These are phyloP conservation scores for Blepharisma japonicum DNA, from an alignment of 73 alveolate genomes.

Conservation along the genomic window DNA sequence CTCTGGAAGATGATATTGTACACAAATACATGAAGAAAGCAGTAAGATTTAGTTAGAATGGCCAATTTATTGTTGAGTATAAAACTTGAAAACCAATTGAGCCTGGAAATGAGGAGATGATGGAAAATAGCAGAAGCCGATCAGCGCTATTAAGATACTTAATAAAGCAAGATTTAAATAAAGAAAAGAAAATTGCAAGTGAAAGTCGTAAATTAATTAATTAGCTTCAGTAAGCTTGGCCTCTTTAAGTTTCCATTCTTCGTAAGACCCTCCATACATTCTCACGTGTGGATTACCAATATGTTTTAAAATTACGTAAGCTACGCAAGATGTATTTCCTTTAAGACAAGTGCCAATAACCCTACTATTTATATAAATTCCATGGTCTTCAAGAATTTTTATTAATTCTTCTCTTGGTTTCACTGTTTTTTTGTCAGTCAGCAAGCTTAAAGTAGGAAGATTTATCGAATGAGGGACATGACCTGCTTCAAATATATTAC, in stretches of 20 bases:
- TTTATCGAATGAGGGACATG: background rate
- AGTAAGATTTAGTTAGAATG: conserved; percentile 4
- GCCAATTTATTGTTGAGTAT: background rate
- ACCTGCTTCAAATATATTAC: background rate
- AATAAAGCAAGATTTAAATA: background rate
- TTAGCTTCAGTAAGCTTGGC: background rate
- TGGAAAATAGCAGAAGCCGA: conserved; percentile 16
- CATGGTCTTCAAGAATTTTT: background rate
- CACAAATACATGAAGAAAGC: background rate
- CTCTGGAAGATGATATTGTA: conserved; percentile 29
- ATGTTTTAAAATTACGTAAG: background rate
- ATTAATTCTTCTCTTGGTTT: background rate
- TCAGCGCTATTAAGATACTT: conserved; percentile 19
- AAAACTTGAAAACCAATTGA: background rate
- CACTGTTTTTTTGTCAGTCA: conserved; percentile 2
- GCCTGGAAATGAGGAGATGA: conserved; percentile 1
- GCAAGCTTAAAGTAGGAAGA: background rate
- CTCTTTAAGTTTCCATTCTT: conserved; percentile 4
- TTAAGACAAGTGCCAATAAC: background rate
- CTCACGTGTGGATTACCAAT: background rate
- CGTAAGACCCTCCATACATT: background rate
- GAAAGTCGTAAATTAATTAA: no score
- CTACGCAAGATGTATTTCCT: background rate
- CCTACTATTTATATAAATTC: background rate
- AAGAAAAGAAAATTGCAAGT: no score